Evolutionary conservation across 2,329 filamentous ascomycete species (phyloP), one percentile per base, ranked within the genome.

Genomic region (Penicillium sp.): DNA sequence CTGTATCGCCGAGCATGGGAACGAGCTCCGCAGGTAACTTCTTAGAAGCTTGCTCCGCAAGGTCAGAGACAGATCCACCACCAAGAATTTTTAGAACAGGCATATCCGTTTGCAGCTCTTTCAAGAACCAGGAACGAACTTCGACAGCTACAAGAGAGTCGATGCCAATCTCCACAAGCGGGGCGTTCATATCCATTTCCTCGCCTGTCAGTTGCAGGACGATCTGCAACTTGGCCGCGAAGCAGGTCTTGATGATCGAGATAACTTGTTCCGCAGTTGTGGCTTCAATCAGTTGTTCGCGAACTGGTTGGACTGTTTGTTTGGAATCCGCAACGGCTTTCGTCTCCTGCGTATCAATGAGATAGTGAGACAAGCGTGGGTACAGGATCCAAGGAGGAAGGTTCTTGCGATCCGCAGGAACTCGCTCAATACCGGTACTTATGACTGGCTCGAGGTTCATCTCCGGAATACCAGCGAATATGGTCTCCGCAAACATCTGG

Each of bases 81-180:
- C 76, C 70, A 6, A 82, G 60, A 51, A 83, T 73, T 59, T 80
- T 80, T 2, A 84, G 70, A 4, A 83, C 76, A 0, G 80, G 78
- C 1, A 84, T 71, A 54, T 83, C 78, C 0, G 78, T 69, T 0
- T 77, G 59, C 0, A 83, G 49, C 50, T 80, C 72, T 53, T 80
- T 80, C 22, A 78, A 50, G 60, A 83, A 80, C 82, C 82, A 85
- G 2, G 77, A 69, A 0, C 81, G 76, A 4, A 79, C 56, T 19
- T 76, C 74, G 3, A 79, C 75, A 0, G 76, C 73, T 16, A 75
- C 56, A 0, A 79, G 59, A 7, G 74, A 77, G 56, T 79, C 77
- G 9, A 76, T 61, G 2, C 76, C 71, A 31, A 73, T 66, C 50
- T 77, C 72, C 10, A 69, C 63, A 3, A 70, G 54, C 10, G 67